Base-by-base conservation (phyloP, 1,284 basidiomycete genomes). In the Veloporphyrellus conicus region DNA sequence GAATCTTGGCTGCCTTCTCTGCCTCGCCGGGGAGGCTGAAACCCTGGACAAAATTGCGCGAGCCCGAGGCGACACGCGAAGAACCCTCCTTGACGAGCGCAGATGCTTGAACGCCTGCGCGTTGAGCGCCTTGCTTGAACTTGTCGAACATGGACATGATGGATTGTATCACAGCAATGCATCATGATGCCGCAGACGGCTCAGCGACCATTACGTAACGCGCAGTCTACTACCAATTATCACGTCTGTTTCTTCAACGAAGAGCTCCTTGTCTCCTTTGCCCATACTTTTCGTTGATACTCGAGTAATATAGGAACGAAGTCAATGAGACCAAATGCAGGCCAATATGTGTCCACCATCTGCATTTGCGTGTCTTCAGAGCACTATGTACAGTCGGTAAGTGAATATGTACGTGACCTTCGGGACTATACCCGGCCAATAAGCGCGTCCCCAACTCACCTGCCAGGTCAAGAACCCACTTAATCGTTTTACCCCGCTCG, bases 381-480 rank as follows among this genome's bases (percentile, higher is more conserved):
- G 55, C 82, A 82, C 84, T 93, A 66, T 4, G 15, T n/a, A 28
- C 12, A 39, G 29, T 6, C 3, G 16, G 18, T 34, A 10, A 49
- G 39, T 12, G 9, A 2, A 1, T 8, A 14, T 7, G 35, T 46
- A n/a, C n/a, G n/a, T n/a, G n/a, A n/a, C n/a, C n/a, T 19, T 5
- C 2, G 6, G 6, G 0, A 15, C 7, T 19, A n/a, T 28, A n/a
- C n/a, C n/a, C n/a, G n/a, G n/a, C n/a, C n/a, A n/a, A n/a, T n/a
- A 11, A 18, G 19, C 18, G 28, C 19, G 35, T 11, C n/a, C 11
- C 19, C 16, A 29, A 61, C 81, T 50, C 48, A 88, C 91, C 84
- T 97, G 94, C 94, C 93, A 98, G 20, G 95, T 80, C 66, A 98
- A 71, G 63, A 87, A 99, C 63, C 97, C 93, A 62, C 90, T 93